Conservation (phyloP, 805 yeast species). For the Saccharomycopsis sp. region DNA sequence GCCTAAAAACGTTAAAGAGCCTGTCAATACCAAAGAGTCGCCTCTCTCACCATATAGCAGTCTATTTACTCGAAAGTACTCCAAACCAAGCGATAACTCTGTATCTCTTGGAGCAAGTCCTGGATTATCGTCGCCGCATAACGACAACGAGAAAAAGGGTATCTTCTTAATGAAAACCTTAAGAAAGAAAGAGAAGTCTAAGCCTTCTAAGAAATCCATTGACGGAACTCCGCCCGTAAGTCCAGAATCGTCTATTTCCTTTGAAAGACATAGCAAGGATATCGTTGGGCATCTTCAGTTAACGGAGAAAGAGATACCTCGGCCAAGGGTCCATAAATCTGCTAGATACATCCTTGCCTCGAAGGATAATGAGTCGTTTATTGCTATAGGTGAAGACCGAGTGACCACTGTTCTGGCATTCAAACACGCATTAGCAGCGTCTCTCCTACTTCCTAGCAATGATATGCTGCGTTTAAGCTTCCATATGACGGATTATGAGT, state of each 20-base stretch:
- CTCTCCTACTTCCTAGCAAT: constrained; percentile 30
- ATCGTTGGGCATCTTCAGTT: constrained; percentile 19
- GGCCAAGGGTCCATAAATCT: constrained; percentile 11
- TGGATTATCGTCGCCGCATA: not conserved
- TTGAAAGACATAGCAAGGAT: constrained; percentile 10
- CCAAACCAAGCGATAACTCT: constrained; percentile 9
- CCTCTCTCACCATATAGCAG: constrained; percentile 18
- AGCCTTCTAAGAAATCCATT: constrained; percentile 27
- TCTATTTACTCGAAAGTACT: constrained; percentile 12
- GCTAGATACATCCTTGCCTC: constrained; percentile 50
- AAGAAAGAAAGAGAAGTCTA: constrained; percentile 29
- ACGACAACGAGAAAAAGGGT: constrained; percentile 9
- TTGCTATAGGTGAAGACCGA: constrained; percentile 39
- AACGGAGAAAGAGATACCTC: constrained; percentile 18
- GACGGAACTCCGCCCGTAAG: constrained; percentile 19
- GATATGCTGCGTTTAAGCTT: constrained; percentile 30
- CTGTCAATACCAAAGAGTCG: constrained; percentile 8
- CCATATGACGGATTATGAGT: constrained; percentile 65
- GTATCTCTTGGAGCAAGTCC: not conserved
- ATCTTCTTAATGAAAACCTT: constrained; percentile 24
- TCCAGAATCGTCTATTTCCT: constrained; percentile 25
- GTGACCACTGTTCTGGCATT: constrained; percentile 30
- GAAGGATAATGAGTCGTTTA: constrained; percentile 51
- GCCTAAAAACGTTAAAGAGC: not conserved
- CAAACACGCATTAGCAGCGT: constrained; percentile 35